These are phyloP conservation scores for Golubevia sp. DNA, from an alignment of 1,284 basidiomycete genomes.

Conservation along the genomic window DNA sequence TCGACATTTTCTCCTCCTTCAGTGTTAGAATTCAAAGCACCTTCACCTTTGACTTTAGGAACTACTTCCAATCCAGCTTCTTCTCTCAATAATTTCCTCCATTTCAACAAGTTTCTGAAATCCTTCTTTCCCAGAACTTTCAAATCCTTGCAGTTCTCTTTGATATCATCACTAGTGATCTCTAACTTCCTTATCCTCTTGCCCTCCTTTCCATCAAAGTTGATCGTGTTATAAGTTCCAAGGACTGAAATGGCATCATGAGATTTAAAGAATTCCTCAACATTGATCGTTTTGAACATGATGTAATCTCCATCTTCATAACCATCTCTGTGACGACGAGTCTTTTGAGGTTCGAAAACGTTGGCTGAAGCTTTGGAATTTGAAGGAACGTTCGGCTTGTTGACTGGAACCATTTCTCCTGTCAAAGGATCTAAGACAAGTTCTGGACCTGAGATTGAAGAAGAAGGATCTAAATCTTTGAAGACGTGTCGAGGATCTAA, in stretches of 20 bases:
- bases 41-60: conserved; percentile 14
- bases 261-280: conserved; percentile 74
- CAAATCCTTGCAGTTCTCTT: conserved; percentile 83
- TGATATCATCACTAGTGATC: conserved; percentile 72
- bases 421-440: no score
- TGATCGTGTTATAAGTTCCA: conserved; percentile 81
- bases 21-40: no score
- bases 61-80: conserved; percentile 63
- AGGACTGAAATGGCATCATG: conserved; percentile 71
- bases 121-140: conserved; percentile 98
- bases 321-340: conserved; percentile 87
- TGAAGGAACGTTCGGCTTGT: no score
- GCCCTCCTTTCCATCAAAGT: conserved; percentile 70
- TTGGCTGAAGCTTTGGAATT: conserved; percentile 65
- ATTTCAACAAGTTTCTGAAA: conserved; percentile 90
- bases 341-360: conserved; percentile 97
- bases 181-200: conserved; percentile 73
- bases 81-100: conserved; percentile 75
- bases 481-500: conserved; percentile 97
- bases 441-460: no score
- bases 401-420: no score
- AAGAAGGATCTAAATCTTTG: conserved; percentile 70
- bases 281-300: conserved; percentile 77
- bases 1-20: conserved; percentile 22
- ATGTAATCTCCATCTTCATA: conserved; percentile 95